phyloP scores from a whole-genome alignment of 2,329 filamentous ascomycete species.

The Lachnellula subtilissima region DNA sequence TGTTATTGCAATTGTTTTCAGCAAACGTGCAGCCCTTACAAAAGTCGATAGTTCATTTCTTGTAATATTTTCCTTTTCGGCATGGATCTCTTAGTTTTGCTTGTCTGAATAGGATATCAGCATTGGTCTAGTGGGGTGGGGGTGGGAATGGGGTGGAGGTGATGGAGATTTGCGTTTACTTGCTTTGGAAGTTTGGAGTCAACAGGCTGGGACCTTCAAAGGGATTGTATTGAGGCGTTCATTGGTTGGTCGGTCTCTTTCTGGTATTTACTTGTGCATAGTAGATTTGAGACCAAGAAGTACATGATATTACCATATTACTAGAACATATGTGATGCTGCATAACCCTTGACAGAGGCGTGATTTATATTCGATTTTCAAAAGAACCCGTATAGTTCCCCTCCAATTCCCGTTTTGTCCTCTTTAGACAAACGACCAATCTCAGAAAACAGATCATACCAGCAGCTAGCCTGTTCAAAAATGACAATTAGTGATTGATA shows the following conservation, averaged over 20 bases:
- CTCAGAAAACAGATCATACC: no score
- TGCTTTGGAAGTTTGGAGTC: conserved; percentile 13
- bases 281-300: conserved; percentile 52
- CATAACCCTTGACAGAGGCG: neutral
- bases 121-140: conserved; percentile 7
- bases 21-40: neutral
- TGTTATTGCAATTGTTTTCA: neutral
- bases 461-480: no score
- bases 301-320: conserved; percentile 8
- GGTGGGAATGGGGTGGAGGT: neutral
- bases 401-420: no score
- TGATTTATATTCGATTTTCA: no score
- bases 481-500: no score
- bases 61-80: conserved; percentile 14
- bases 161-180: conserved; percentile 2
- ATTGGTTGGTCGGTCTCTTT: neutral
- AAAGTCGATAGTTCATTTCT: conserved; percentile 17
- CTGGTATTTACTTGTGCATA: conserved; percentile 1
- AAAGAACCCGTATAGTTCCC: no score
- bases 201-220: conserved; percentile 8
- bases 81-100: conserved; percentile 13
- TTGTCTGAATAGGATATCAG: conserved; percentile 16
- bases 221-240: conserved; percentile 13
- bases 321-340: neutral
- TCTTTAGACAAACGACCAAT: no score